Evolutionary conservation across 495 filamentous ascomycete species (phyloP), one percentile per base, ranked within the genome.

Genomic region (Tuber melanosporum): DNA sequence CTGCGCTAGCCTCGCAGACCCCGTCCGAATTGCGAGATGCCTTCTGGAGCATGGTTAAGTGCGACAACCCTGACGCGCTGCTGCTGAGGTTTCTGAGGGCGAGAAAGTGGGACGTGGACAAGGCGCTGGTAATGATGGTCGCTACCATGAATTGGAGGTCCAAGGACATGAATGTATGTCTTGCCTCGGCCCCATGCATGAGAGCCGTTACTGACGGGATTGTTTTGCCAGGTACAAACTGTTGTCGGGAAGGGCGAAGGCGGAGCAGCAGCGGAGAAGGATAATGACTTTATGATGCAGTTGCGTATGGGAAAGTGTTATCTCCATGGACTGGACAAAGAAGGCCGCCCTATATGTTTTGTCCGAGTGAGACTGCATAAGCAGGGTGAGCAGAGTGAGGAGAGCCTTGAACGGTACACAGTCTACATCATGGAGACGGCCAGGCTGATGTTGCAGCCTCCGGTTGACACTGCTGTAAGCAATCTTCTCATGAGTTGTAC

Each of bases 1-100:
- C 93, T 44, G 92, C 93, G 0, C 84, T 98, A 4, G 90, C 91
- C 20, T 91, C 88, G 62, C 88, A 92, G 79, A 86, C 90, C 5
- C 93, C 95, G 4, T 93, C 94, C 79, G 88, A 91, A 72, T 88
- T 99, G 78, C 89, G 95, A 43, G 86, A 87, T 3, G 91, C 93
- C 3, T 93, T 98, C 85, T 99, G 95, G 95, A 89, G 87, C 76
- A 97, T 99, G 95, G 90, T 95, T 47, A 98, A 98, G 86, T 92
- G 94, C 79, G 96, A 99, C 83, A 88, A 98, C 84, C 95, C 95
- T 2, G 95, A 99, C 84, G 91, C 89, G 12, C 87, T 99, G 42
- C 87, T 97, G 19, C 86, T 99, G 73, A 90, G 95, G 43, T 99
- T 98, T 85, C 86, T 99, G 75, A 89, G 95, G 62, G 95, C 95